These are phyloP conservation scores for Nitzschia sp. DNA, from an alignment of 108 stramenopile genomes.

Conservation along the genomic window DNA sequence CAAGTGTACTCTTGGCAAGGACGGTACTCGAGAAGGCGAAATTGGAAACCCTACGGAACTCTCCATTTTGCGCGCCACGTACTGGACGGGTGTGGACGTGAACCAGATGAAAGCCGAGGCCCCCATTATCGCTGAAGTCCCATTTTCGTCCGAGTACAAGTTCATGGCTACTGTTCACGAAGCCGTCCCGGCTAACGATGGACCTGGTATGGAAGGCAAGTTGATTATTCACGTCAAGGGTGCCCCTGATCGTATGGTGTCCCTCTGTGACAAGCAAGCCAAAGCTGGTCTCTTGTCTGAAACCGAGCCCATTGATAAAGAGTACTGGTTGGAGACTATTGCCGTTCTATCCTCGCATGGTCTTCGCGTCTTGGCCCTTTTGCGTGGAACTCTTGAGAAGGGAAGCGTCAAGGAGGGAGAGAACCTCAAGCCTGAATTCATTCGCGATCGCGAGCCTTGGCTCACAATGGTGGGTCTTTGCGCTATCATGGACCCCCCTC, in stretches of 20 bases:
- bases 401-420: slow-evolving; percentile 58
- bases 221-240: slow-evolving; percentile 90
- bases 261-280: slow-evolving; percentile 65
- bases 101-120: slow-evolving; percentile 53
- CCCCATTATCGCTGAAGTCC: slow-evolving; percentile 80
- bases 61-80: slow-evolving; percentile 79
- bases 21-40: slow-evolving; percentile 75
- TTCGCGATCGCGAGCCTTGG: slow-evolving; percentile 56
- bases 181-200: slow-evolving; percentile 44
- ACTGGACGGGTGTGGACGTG: slow-evolving; percentile 75
- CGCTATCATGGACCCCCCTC: slow-evolving; percentile 94
- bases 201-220: slow-evolving; percentile 47
- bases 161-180: slow-evolving; percentile 88
- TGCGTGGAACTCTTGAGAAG: slow-evolving; percentile 69
- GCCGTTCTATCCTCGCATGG: slow-evolving; percentile 87
- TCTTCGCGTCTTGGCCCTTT: slow-evolving; percentile 92
- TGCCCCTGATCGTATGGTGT: slow-evolving; percentile 91
- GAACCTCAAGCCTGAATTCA: slow-evolving; percentile 73
- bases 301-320: slow-evolving; percentile 68
- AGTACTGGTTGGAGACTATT: slow-evolving; percentile 83
- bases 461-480: slow-evolving; percentile 90
- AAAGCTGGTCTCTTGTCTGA: slow-evolving; percentile 54
- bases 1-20: slow-evolving; percentile 74
- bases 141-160: slow-evolving; percentile 84
- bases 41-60: slow-evolving; percentile 90